Evolutionary conservation across 2,329 filamentous ascomycete genomes (phyloP), one percentile per base, ranked within the genome.

Genomic region (Cyclaneusma minus): DNA sequence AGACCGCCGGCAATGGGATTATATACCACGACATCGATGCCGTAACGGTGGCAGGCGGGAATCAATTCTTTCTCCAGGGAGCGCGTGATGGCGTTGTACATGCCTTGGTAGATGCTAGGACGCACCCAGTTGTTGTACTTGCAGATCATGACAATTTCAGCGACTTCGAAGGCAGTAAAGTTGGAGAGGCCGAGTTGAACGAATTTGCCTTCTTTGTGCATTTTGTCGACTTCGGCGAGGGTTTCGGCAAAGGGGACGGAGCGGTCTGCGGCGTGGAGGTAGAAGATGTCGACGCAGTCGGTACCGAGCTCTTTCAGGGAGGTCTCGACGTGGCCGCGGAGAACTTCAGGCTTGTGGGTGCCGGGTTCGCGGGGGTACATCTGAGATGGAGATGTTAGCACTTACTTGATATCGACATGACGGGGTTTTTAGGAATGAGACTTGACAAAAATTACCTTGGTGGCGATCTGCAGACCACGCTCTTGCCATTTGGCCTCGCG

Each of bases 151-250:
- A 77, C 76, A 7, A 91, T 68, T 53, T 93, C 84, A 0, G 83
- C 83, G 7, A 93, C 79, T 48, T 93, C 84, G 45, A 77, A 89
- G 0, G 83, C 75, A 1, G 83, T 80, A 48, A 74, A 93, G 54
- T 93, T 93, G 40, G 70, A 79, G 31, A 94, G 54, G 2, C 82
- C 84, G 8, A 93, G 56, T 27, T 68, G 65, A 12, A 82, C 70
- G 43, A 94, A 92, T 48, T 87, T 89, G 33, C 83, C 82, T 32
- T 36, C 68, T 51, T 83, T 81, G 59, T 92, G 81, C 27, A 93
- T 55, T 51, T 83, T 71, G 48, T 93, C 68, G 32, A 84, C 61
- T 4, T 75, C 78, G 40, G 72, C 66, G 11, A 93, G 61, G 0
- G 84, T 89, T 50, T 89, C 77, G 6, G 70, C 69, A 41, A 92